Base-by-base conservation (phyloP, 306 rosid genomes). In the Acacia crassicarpa region DNA sequence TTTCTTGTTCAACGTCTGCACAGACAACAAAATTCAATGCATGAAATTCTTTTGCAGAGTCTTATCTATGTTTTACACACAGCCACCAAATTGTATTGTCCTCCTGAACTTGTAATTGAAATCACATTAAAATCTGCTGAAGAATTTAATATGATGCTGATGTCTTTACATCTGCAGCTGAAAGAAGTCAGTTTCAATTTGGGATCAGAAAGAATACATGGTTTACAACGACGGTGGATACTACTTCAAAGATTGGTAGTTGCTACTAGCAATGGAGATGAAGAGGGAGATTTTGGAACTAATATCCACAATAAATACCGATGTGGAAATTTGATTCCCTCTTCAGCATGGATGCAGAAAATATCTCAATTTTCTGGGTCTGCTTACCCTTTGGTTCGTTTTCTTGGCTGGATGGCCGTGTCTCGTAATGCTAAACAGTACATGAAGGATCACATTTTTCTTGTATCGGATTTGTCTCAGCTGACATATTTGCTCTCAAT, bases 391-490 rank as follows among this genome's bases (percentile, higher is more conserved):
- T 84, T 94, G 89, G 97, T 90, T 84, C 93, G 97, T 62, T 94
- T 91, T 83, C 89, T 94, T 81, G 97, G 98, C 77, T 94, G 98
- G 98, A 94, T 94, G 98, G 98, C 98, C 66, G 89, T 94, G 76
- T 92, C 97, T 81, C 97, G 91, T 77, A 94, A 91, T 89, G 97
- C 97, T 72, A 91, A 88, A 75, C 91, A 89, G 74, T 94, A 89
- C 76, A 82, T 86, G 76, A 90, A 89, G 81, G 98, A 94, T 75
- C 86, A 58, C 30, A 81, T 87, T 81, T 89, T 89, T 81, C 94
- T 94, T 89, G 97, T 97, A 80, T 90, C 90, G 19, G 94, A 92
- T 88, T 77, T 94, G 77, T 89, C 91, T 45, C 97, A 94, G 89
- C 78, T 94, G 82, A 89, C 94, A 63, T 67, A 66, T 78, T 83